A percentile compares a stretch with the other conserved stretches of the same genome.
phyloP scores from a whole-genome alignment of 352 stramenopile species.

The Globisporangium orthogonon region DNA sequence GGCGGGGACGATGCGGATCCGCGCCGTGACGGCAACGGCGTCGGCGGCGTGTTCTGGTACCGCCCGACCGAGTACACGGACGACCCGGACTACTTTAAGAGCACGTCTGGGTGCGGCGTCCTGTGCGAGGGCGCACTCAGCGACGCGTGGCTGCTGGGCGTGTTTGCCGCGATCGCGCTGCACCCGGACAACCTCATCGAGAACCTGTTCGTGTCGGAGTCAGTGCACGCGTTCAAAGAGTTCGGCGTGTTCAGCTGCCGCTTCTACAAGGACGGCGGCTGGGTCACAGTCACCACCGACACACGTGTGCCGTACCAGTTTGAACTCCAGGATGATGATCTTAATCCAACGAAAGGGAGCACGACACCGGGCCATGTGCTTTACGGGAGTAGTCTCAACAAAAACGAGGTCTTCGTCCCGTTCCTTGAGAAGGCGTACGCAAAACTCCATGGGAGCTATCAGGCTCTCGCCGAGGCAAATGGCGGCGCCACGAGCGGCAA shows the following conservation, averaged over 20 bases:
- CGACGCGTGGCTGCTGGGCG: slow-evolving; percentile 84
- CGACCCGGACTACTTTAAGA: slow-evolving; percentile 86
- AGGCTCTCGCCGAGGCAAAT: slow-evolving; percentile 35
- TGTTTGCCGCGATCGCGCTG: slow-evolving; percentile 74
- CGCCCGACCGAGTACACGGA: slow-evolving; percentile 64
- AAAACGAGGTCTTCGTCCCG: slow-evolving; percentile 85
- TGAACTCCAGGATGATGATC: slow-evolving; percentile 33
- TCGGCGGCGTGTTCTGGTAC: slow-evolving; percentile 44
- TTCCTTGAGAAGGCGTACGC: slow-evolving; percentile 89
- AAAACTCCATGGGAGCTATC: slow-evolving; percentile 82
- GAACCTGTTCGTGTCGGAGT: slow-evolving; percentile 87
- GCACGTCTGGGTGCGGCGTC: slow-evolving; percentile 44
- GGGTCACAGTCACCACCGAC: slow-evolving; percentile 86
- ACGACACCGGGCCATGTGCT: slow-evolving; percentile 39
- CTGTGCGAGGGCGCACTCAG: slow-evolving; percentile 54
- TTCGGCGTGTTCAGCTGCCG: slow-evolving; percentile 89
- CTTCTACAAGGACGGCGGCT: slow-evolving; percentile 90
- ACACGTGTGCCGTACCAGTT: slow-evolving; percentile 74
- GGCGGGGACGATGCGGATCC: neutral
- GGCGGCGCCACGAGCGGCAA: slow-evolving; percentile 40
- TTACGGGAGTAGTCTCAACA: slow-evolving; percentile 67
- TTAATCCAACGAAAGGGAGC: slow-evolving; percentile 13
- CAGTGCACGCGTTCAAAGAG: slow-evolving; percentile 65
- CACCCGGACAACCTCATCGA: slow-evolving; percentile 85
- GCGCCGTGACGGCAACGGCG: neutral